These are phyloP conservation scores for Citrus inodora DNA, from an alignment of 345 rosid species.

Conservation along the genomic window DNA sequence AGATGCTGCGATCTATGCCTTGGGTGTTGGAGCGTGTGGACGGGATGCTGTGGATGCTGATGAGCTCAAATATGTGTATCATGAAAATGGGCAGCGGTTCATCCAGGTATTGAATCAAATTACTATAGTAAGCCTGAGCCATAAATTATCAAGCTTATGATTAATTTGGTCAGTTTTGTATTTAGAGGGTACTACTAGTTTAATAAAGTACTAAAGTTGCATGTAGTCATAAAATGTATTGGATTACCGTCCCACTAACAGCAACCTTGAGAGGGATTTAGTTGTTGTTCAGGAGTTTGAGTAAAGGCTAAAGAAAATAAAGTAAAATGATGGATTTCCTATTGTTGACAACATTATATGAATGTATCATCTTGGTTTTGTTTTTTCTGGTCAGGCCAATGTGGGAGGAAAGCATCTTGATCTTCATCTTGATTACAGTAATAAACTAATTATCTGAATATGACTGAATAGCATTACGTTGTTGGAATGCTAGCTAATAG, in stretches of 20 bases:
- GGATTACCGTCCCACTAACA: background rate
- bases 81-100: slow-evolving; percentile 58
- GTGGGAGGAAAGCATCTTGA: background rate
- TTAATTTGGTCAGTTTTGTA: background rate
- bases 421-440: background rate
- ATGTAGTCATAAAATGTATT: background rate
- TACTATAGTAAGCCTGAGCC: background rate
- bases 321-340: background rate
- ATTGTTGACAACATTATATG: background rate
- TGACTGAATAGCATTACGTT: background rate
- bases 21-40: slow-evolving; percentile 88
- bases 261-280: background rate
- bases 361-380: background rate
- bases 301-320: background rate
- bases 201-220: background rate
- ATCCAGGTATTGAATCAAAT: slow-evolving; percentile 46
- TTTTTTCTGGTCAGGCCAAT: background rate
- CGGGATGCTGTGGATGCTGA: slow-evolving; percentile 56
- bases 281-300: background rate
- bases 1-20: slow-evolving; percentile 73
- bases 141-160: background rate
- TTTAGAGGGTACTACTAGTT: background rate
- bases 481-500: background rate
- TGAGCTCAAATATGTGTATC: slow-evolving; percentile 79
- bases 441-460: background rate